Conservation (phyloP, 129 eudicot genomes). For the carrot (Daucus carota) region DH1_v3.0 NC_030384.2:50531001-50531500, state of each 20-base stretch:
- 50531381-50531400: constrained; percentile 76
- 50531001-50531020: neutral
- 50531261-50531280: neutral
- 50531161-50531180: neutral
- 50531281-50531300: constrained; percentile 1
- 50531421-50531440: constrained; percentile 80
- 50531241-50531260: neutral
- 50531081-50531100: neutral
- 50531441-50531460: neutral
- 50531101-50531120: neutral
- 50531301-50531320: constrained; percentile 81
- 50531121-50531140: neutral
- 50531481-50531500: too few relatives aligned
- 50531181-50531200: neutral
- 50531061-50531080: neutral
- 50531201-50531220: neutral
- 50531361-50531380: constrained; percentile 85
- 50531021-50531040: neutral
- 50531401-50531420: constrained; percentile 79
- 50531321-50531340: constrained; percentile 88
- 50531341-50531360: constrained; percentile 76
- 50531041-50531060: too few relatives aligned
- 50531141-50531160: neutral
- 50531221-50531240: neutral
- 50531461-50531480: neutral